Conservation (phyloP, 768 basidiomycete genomes). For the Phaeotremella skinneri region DNA sequence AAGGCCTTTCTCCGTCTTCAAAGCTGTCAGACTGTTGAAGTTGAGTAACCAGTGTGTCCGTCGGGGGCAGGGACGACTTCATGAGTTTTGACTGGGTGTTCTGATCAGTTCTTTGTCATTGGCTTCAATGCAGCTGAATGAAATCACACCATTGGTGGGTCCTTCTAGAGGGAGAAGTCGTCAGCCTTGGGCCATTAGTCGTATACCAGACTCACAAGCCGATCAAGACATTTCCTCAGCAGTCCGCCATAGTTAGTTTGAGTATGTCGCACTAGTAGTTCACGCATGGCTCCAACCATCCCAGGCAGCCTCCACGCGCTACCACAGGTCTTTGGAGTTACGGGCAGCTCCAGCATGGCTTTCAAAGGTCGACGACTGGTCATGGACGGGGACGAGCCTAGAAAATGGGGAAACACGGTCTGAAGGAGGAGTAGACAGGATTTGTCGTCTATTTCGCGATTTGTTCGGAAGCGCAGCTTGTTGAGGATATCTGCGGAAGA, state of each 20-base stretch:
- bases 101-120: too few relatives aligned
- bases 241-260: conserved; percentile 18
- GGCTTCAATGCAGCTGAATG: too few relatives aligned
- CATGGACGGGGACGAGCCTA: background rate
- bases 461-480: conserved; percentile 17
- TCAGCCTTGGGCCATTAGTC: background rate
- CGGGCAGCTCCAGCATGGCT: background rate
- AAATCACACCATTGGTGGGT: background rate
- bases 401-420: conserved; percentile 63
- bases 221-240: conserved; percentile 8
- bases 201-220: background rate
- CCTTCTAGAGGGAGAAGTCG: background rate
- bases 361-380: background rate
- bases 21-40: background rate
- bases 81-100: too few relatives aligned
- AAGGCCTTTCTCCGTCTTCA: background rate
- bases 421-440: conserved; percentile 61
- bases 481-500: conserved; percentile 64
- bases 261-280: conserved; percentile 27
- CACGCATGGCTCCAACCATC: conserved; percentile 28
- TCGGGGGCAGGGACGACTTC: background rate
- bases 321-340: conserved; percentile 8
- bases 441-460: conserved; percentile 57
- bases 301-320: conserved; percentile 11
- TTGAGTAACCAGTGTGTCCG: background rate